Evolutionary conservation across 306 rosid genomes (phyloP).

Genomic region (Lablab purpureus): DNA sequence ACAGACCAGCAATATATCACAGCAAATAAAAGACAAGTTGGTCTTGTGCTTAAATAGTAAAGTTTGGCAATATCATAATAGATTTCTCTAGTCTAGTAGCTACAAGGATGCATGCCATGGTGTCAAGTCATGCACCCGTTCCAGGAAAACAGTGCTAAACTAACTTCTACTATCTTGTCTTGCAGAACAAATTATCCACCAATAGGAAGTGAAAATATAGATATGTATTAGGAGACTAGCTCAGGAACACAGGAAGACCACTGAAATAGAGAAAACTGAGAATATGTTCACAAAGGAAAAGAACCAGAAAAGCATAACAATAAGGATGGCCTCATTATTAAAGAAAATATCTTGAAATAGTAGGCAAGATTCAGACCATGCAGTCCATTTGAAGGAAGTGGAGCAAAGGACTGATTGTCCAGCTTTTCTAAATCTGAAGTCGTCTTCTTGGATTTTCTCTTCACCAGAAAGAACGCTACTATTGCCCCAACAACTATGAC

Average conservation of each 20-base stretch:
- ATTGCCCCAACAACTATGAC: conserved; percentile 74
- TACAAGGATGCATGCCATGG: conserved; percentile 17
- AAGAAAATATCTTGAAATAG: conserved; percentile 26
- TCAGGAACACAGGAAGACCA: no score
- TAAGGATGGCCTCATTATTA: conserved; percentile 12
- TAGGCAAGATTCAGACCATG: conserved; percentile 66
- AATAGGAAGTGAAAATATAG: no score
- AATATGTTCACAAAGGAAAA: no score
- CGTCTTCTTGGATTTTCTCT: conserved; percentile 75
- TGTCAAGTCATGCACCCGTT: conserved; percentile 20
- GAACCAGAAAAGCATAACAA: background rate
- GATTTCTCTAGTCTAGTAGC: conserved; percentile 31
- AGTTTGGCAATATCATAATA: conserved; percentile 13
- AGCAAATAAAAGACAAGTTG: background rate
- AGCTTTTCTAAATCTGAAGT: conserved; percentile 76
- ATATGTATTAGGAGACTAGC: no score
- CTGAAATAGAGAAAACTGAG: no score
- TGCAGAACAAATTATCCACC: no score
- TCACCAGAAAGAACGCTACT: conserved; percentile 75
- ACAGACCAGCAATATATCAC: conserved; percentile 2
- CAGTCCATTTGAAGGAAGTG: conserved; percentile 69
- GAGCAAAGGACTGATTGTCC: conserved; percentile 63
- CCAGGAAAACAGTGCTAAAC: background rate
- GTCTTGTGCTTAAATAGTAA: conserved; percentile 7
- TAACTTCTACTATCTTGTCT: conserved; percentile 19